These are phyloP conservation scores for Teratosphaeria epicoccoides DNA, from an alignment of 2,329 filamentous ascomycete genomes.

Conservation along the genomic window DNA sequence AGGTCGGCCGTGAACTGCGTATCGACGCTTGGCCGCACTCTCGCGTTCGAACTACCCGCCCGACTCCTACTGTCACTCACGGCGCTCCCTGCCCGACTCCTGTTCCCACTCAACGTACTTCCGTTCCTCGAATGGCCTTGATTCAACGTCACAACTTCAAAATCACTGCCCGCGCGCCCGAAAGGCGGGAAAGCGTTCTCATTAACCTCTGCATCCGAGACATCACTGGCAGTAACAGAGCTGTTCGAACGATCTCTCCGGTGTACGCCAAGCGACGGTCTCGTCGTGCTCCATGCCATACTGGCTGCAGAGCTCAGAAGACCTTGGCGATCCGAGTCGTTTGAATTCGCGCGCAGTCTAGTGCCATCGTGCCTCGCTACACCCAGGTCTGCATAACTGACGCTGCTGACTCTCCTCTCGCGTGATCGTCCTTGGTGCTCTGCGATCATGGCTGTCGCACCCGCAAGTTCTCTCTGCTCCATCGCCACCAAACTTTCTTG, in stretches of 20 bases:
- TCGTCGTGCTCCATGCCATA: conserved; percentile 19
- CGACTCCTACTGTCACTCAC: conserved; percentile 15
- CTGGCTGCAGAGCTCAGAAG: conserved; percentile 63
- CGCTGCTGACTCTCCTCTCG: conserved; percentile 59
- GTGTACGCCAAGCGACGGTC: conserved; percentile 27
- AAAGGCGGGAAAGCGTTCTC: conserved; percentile 15
- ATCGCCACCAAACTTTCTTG: conserved; percentile 45
- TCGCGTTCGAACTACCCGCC: conserved; percentile 8
- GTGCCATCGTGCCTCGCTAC: conserved; percentile 69
- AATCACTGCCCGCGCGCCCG: conserved; percentile 28
- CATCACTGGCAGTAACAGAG: conserved; percentile 24
- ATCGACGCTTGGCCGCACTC: conserved; percentile 17
- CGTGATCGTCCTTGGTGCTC: conserved; percentile 52
- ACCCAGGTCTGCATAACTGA: conserved; percentile 66
- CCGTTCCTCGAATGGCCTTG: conserved; percentile 26
- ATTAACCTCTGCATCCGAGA: conserved; percentile 16
- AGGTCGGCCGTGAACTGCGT: conserved; percentile 18
- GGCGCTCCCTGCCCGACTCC: conserved; percentile 17
- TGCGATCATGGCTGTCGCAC: conserved; percentile 39
- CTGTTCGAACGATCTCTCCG: conserved; percentile 30
- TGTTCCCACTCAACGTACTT: conserved; percentile 12
- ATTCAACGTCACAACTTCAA: conserved; percentile 33
- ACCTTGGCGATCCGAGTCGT: conserved; percentile 62
- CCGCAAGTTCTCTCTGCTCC: conserved; percentile 26
- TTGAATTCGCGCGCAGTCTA: conserved; percentile 60